Conservation (phyloP, 306 rosid species). For the Cicer pinnatifidum region DNA sequence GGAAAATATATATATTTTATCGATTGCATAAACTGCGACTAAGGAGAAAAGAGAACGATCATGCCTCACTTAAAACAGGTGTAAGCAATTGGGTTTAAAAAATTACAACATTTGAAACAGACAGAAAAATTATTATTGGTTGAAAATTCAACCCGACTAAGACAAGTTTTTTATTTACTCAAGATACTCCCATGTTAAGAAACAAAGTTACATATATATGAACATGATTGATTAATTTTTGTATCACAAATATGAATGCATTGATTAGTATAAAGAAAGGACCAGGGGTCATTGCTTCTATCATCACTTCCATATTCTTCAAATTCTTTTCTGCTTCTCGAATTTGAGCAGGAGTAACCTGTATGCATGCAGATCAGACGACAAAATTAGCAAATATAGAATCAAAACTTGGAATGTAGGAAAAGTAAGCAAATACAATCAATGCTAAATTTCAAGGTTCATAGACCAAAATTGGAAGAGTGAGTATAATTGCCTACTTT, state of each 20-base stretch:
- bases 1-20: slow-evolving; percentile 19
- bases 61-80: not conserved
- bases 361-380: slow-evolving; percentile 40
- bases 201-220: slow-evolving; percentile 17
- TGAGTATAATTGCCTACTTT: slow-evolving; percentile 17
- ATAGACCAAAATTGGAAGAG: slow-evolving; percentile 38
- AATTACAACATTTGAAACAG: not conserved
- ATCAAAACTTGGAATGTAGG: slow-evolving; percentile 16
- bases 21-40: slow-evolving; percentile 10
- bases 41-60: not conserved
- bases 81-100: not conserved
- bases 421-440: slow-evolving; percentile 27
- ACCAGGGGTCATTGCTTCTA: slow-evolving; percentile 99
- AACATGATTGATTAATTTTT: slow-evolving; percentile 34
- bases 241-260: slow-evolving; percentile 12
- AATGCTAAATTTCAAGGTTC: slow-evolving; percentile 37
- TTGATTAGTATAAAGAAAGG: slow-evolving; percentile 34
- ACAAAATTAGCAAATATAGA: slow-evolving; percentile 23
- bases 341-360: slow-evolving; percentile 97
- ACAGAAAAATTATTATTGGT: not conserved
- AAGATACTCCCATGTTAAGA: slow-evolving; percentile 27
- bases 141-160: slow-evolving; percentile 24
- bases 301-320: slow-evolving; percentile 88
- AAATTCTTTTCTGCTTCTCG: slow-evolving; percentile 97
- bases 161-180: slow-evolving; percentile 15